These are phyloP conservation scores for Kazachstania sp. DNA, from an alignment of 1,139 yeast species.

Conservation along the genomic window DNA sequence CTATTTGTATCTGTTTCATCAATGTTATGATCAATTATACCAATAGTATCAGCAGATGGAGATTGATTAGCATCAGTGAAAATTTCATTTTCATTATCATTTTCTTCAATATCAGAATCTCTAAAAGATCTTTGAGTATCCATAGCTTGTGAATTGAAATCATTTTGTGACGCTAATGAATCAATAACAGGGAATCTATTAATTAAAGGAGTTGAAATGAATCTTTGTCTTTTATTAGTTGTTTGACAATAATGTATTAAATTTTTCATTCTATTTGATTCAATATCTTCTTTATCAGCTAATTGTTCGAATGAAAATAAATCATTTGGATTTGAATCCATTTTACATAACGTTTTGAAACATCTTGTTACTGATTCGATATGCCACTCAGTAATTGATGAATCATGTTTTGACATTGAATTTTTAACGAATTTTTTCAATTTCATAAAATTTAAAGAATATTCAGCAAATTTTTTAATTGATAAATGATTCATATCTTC, in stretches of 20 bases:
- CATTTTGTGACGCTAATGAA: constrained; percentile 14
- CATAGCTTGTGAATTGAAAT: constrained; percentile 19
- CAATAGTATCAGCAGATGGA: too few relatives aligned
- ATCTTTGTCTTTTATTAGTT: neutral
- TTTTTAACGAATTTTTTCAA: too few relatives aligned
- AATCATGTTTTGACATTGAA: neutral
- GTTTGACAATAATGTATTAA: neutral
- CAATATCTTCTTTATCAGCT: neutral
- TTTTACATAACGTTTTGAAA: neutral
- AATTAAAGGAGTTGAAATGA: neutral
- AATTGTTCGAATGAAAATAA: neutral
- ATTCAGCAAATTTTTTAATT: too few relatives aligned
- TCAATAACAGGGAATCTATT: neutral
- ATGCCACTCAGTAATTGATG: neutral
- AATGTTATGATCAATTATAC: too few relatives aligned
- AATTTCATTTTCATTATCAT: too few relatives aligned
- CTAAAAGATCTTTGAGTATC: constrained; percentile 1
- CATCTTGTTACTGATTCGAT: neutral
- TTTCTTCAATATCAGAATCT: neutral
- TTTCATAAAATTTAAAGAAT: too few relatives aligned
- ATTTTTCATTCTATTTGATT: neutral
- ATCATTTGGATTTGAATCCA: neutral
- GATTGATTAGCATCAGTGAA: too few relatives aligned
- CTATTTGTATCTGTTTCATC: too few relatives aligned
- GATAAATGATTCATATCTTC: too few relatives aligned